Evolutionary conservation across 768 basidiomycete genomes (phyloP), one percentile per base, ranked within the genome.

Genomic region (Paxillus involutus): DNA sequence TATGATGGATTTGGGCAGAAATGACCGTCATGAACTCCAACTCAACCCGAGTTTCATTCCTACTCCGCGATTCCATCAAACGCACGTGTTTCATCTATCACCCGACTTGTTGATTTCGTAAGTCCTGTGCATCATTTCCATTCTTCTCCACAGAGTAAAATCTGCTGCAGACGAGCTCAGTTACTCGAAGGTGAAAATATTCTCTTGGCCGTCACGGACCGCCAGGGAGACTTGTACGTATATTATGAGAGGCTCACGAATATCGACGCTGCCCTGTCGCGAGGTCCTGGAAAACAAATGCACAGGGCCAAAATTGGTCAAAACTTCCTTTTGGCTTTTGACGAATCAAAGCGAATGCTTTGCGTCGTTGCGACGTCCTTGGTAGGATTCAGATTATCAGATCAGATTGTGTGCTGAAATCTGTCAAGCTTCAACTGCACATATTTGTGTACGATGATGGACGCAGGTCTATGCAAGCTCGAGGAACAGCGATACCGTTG

Each of bases 371-470:
- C 71, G 6, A 59, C 70, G 6, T 62, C 60, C 2, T 77, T 74
- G 68, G 79, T 78, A 32, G 3, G 11, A 30, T 26, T 35, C 39
- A 4, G n/a, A 12, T 41, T 37, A 19, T n/a, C 30, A 5, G 24
- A 30, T 8, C 33, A 17, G 17, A 17, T 19, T 29, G 17, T 29
- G 39, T 29, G 44, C 16, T 36, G 30, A 39, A 6, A 37, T 13
- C 1, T 24, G 13, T 24, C 9, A 44, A 78, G 73, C 58, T 74
- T 3, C 60, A 63, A 3, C 54, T 85, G 4, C 70, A 84, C 52
- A 64, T 81, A 8, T 82, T 77, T 51, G 58, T 73, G 5, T 78
- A 77, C 40, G 80, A 80, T 42, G 81, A 84, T 44, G 54, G 57
- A 0, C 80, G 75, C 14, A 59, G 59, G 3, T 59, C 67, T 6